Percentiles rank a stretch among this genome's conserved stretches.
phyloP scores from a whole-genome alignment of 2,329 filamentous ascomycete genomes.

The Colletotrichum sp. region DNA sequence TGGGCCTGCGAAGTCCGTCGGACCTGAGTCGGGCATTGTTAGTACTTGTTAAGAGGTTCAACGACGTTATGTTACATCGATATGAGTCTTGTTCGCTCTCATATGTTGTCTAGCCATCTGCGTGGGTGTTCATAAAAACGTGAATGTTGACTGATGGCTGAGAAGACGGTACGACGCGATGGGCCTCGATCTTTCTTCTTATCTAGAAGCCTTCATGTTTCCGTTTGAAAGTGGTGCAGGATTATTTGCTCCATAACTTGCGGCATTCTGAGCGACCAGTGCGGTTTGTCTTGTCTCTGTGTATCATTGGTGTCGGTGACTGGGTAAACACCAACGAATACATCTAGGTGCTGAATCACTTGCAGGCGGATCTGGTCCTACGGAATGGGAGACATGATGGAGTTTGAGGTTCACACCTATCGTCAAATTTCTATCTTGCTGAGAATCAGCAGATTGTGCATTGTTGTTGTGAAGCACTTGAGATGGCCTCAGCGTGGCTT shows the following conservation, averaged over 20 bases:
- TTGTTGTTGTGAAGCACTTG: neutral
- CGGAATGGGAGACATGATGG: neutral
- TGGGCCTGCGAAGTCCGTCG: neutral
- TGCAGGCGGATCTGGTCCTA: accelerated
- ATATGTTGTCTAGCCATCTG: neutral
- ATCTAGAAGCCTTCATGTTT: neutral
- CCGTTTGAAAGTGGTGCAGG: neutral
- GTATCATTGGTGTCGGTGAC: neutral
- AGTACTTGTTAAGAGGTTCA: neutral
- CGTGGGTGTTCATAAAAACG: neutral
- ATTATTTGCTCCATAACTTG: neutral
- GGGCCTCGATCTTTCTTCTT: neutral
- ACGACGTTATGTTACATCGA: neutral
- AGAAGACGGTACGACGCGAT: neutral
- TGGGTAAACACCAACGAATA: neutral
- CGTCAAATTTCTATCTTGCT: no score
- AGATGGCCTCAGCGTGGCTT: neutral
- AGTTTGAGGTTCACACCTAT: neutral
- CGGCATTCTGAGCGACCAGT: neutral
- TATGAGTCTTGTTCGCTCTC: neutral
- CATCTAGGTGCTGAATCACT: neutral
- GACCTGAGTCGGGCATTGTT: neutral
- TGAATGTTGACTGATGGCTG: neutral
- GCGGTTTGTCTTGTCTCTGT: neutral
- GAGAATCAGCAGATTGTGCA: no score